Evolutionary conservation across 2,329 filamentous ascomycete species (phyloP), one percentile per base, ranked within the genome.

Genomic region (Leptographium flavum): DNA sequence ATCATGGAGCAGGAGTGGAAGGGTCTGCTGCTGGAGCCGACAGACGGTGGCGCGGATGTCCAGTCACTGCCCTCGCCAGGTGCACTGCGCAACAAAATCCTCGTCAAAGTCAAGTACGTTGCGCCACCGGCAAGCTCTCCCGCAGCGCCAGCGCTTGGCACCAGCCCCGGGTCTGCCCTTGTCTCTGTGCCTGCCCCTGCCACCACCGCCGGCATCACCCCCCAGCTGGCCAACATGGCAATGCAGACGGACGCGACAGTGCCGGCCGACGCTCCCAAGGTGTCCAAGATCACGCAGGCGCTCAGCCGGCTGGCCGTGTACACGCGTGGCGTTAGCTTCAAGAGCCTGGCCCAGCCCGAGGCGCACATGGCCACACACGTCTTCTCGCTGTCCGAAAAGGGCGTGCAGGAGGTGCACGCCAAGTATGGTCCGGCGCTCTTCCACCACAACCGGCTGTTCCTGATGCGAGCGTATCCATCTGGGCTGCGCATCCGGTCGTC

Each of bases 381-480:
- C 54, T 87, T 87, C 55, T 81, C 77, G 2, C 64, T 81, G 2
- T 75, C 74, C 0, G 77, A 81, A 60, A 72, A 69, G 52, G 69
- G 69, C 45, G 73, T 95, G 43, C 73, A 83, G 39, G 71, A 75
- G 45, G 65, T 74, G 41, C 69, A 74, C 52, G 64, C 69, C 52
- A 69, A 70, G 56, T 61, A 70, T 40, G 61, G 63, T 5, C 51
- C 56, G 10, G 62, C 60, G 2, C 69, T 95, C 8, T 88, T 94
- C 58, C 68, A 78, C 30, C 88, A 95, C 65, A 95, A 95, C 62
- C 74, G 76, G 45, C 67, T 78, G 53, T 90, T 76, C 56, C 68
- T 95, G 54, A 87, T 95, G 83, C 78, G 90, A 17, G 82, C 86
- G 0, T 95, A 94, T 55, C 90, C 88, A 0, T 87, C 83, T 31